Base-by-base conservation (phyloP, 257 asterid genomes). In the Plantago major region DNA sequence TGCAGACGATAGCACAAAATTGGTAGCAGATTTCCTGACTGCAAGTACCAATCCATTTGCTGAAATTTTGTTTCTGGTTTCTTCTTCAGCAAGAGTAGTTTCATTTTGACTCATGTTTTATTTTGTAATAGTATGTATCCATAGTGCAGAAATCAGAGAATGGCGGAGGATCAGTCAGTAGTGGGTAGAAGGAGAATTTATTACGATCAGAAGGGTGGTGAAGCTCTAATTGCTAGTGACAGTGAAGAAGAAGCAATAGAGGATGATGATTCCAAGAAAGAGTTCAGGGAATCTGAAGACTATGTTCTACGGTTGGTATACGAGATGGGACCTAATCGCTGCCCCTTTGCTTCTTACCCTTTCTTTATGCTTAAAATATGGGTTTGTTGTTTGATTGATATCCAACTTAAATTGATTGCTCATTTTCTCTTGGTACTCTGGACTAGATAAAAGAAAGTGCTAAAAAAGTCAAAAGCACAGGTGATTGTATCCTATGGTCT, bases 131-230 rank as follows among this genome's bases (percentile, higher is more conserved):
- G 26, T 48, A 15, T 53, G 14, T 53, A 33, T 53, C 5, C 58
- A 18, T 68, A 50, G 48, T 70, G 67, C 80, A 93, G 99, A 83
- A 93, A 93, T 71, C 97, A 89, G 71, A 84, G 87, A 70, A 93
- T 93, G 99, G 76, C 94, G 10, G 96, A 85, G 78, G 97, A 89
- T 70, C 97, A 93, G 76, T 93, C 99, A 11, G 97, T 87, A 48
- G 82, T 93, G 28, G 99, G 99, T 58, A 84, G 97, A 73, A 85
- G 97, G 69, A 84, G 99, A 75, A 93, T 93, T 58, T 93, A 93
- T 75, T 93, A 93, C 72, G 99, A 82, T 60, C 94, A 81, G 65
- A 81, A 57, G 76, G 90, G 95, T 12, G 99, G 99, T 0, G 99
- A 93, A 81, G 90, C 99, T 66, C 87, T 93, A 46, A 87, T 93